phyloP scores from a whole-genome alignment of 2,329 filamentous ascomycete species.

The Phialocephala sp. region DNA sequence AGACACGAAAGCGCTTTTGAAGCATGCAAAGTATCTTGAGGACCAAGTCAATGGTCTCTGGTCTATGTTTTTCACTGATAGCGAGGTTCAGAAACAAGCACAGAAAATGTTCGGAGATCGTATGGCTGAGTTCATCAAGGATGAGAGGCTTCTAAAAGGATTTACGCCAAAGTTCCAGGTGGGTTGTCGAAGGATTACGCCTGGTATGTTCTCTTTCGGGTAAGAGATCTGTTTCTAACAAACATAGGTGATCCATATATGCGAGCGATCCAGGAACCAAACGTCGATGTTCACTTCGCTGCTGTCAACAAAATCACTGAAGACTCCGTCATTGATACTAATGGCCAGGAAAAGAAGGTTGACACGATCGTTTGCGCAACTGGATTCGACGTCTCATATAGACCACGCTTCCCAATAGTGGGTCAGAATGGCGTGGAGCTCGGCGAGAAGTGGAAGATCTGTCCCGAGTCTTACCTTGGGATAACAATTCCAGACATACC shows the following conservation, averaged over 20 bases:
- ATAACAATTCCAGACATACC: conserved; percentile 37
- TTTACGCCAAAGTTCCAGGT: conserved; percentile 49
- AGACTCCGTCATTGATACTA: conserved; percentile 50
- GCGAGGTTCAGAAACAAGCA: conserved; percentile 47
- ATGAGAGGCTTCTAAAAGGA: conserved; percentile 51
- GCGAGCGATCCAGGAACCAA: conserved; percentile 54
- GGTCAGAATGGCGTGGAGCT: conserved; percentile 36
- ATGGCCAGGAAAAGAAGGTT: conserved; percentile 42
- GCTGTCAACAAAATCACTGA: conserved; percentile 51
- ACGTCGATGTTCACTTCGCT: conserved; percentile 57
- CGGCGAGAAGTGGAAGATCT: conserved; percentile 40
- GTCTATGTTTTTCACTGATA: conserved; percentile 51
- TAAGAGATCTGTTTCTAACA: conserved; percentile 17
- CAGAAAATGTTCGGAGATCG: conserved; percentile 48
- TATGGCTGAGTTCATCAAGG: conserved; percentile 57
- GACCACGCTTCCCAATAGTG: conserved; percentile 38
- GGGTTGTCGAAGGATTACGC: conserved; percentile 50
- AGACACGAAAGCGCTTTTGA: conserved; percentile 43
- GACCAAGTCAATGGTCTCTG: conserved; percentile 54
- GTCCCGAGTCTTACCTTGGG: conserved; percentile 38
- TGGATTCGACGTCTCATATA: conserved; percentile 43
- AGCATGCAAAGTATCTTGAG: conserved; percentile 36
- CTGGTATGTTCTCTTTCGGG: conserved; percentile 40
- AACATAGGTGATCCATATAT: conserved; percentile 54
- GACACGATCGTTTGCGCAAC: conserved; percentile 47